phyloP scores from a whole-genome alignment of 768 basidiomycete genomes.

The Trametes gibbosa region DNA sequence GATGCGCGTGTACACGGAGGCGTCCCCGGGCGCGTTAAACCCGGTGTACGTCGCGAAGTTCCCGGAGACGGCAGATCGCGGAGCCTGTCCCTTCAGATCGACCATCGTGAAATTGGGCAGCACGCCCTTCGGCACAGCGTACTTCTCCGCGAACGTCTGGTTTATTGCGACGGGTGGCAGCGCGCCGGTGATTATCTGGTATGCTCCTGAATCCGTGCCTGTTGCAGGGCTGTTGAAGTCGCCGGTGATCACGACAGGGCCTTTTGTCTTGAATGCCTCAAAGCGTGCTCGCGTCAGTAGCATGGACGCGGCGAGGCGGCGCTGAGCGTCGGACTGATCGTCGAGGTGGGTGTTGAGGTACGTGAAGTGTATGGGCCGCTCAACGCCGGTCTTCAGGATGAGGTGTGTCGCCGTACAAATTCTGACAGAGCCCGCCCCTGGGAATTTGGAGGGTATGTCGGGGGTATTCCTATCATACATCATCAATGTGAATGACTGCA shows the following conservation, averaged over 20 bases:
- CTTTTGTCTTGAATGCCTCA: conserved; percentile 40
- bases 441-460: conserved; percentile 47
- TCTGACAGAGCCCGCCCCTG: conserved; percentile 48
- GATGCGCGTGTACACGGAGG: conserved; percentile 39
- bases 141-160: conserved; percentile 41
- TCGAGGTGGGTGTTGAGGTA: conserved; percentile 56
- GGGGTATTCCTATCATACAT: conserved; percentile 42
- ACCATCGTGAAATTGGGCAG: conserved; percentile 40
- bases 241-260: conserved; percentile 48
- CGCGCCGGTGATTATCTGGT: conserved; percentile 47
- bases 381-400: conserved; percentile 20
- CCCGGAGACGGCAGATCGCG: conserved; percentile 40
- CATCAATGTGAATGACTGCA: too few species aligned
- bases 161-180: conserved; percentile 40
- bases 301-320: conserved; percentile 50
- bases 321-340: conserved; percentile 50
- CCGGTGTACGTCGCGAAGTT: conserved; percentile 54
- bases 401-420: conserved; percentile 48
- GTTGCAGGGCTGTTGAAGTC: conserved; percentile 54
- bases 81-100: conserved; percentile 43
- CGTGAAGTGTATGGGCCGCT: conserved; percentile 31
- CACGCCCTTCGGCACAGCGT: conserved; percentile 32
- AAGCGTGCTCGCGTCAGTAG: conserved; percentile 47
- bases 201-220: conserved; percentile 48
- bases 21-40: conserved; percentile 41